Evolutionary conservation across 129 eudicot species (phyloP).

Genomic region (Flaveria ramosissima): DNA sequence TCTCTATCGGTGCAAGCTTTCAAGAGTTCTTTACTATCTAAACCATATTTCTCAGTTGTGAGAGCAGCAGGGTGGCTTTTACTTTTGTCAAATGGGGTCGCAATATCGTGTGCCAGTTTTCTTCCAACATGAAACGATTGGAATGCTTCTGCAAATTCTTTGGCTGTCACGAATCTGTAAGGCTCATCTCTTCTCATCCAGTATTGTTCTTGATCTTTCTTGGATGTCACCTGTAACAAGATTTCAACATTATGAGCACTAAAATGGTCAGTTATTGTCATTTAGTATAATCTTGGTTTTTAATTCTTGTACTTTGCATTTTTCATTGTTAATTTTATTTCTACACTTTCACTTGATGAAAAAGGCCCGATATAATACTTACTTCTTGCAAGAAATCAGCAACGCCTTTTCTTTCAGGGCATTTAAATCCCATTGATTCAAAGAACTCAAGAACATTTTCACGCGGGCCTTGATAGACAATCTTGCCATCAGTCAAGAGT

Average conservation of each 20-base stretch:
- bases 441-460: slow-evolving; percentile 68
- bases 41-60: slow-evolving; percentile 61
- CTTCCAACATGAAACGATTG: slow-evolving; percentile 65
- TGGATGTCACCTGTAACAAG: slow-evolving; percentile 62
- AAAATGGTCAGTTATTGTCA: neutral
- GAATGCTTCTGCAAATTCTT: slow-evolving; percentile 68
- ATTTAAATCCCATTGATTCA: slow-evolving; percentile 64
- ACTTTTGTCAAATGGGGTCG: slow-evolving; percentile 55
- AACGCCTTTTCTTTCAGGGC: slow-evolving; percentile 63
- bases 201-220: slow-evolving; percentile 86
- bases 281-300: neutral
- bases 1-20: slow-evolving; percentile 68
- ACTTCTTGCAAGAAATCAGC: slow-evolving; percentile 84
- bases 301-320: neutral
- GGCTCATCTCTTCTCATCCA: slow-evolving; percentile 63
- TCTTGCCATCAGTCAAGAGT: slow-evolving; percentile 68
- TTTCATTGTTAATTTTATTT: neutral
- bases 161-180: slow-evolving; percentile 58
- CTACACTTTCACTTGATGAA: neutral
- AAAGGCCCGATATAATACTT: slow-evolving; percentile 19
- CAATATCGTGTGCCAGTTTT: slow-evolving; percentile 44
- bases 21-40: slow-evolving; percentile 45
- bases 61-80: slow-evolving; percentile 87
- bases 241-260: neutral
- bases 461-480: slow-evolving; percentile 80